phyloP scores from a whole-genome alignment of 2,329 filamentous ascomycete species.

The Colletotrichum magnum region DNA sequence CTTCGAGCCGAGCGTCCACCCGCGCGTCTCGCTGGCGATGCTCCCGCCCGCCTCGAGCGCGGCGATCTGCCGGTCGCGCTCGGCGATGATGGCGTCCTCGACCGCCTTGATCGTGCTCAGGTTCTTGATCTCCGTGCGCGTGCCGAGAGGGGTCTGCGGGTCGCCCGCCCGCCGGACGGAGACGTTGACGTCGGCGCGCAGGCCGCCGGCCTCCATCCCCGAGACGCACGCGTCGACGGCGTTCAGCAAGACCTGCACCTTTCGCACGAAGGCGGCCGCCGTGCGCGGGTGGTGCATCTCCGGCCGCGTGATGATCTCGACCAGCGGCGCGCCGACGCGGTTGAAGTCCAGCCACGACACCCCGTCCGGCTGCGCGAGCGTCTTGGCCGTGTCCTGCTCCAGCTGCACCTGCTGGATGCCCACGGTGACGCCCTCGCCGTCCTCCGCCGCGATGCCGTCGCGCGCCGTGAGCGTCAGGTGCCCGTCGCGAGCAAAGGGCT shows the following conservation, averaged over 20 bases:
- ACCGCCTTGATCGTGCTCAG: conserved; percentile 94
- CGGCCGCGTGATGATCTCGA: conserved; percentile 95
- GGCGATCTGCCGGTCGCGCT: conserved; percentile 88
- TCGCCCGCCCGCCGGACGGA: conserved; percentile 78
- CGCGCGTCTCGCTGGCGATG: conserved; percentile 89
- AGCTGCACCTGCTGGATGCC: conserved; percentile 96
- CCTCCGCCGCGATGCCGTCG: conserved; percentile 84
- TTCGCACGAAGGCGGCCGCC: conserved; percentile 89
- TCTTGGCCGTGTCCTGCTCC: conserved; percentile 98
- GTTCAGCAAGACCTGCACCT: conserved; percentile 85
- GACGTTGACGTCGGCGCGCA: conserved; percentile 96
- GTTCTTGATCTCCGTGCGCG: conserved; percentile 97
- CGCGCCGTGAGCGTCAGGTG: conserved; percentile 77
- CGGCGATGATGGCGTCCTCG: conserved; percentile 93
- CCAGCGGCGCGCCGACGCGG: conserved; percentile 88
- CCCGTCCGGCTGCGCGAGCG: conserved; percentile 80
- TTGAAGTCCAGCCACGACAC: conserved; percentile 93
- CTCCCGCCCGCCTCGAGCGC: conserved; percentile 82
- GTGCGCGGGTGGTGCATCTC: conserved; percentile 89
- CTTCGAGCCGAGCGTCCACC: conserved; percentile 89
- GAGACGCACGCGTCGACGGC: conserved; percentile 88
- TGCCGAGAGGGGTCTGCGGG: conserved; percentile 71
- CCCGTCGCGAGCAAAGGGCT: conserved; percentile 79
- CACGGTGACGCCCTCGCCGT: conserved; percentile 78
- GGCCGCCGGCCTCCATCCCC: conserved; percentile 93